A percentile compares a stretch with the other conserved stretches of the same genome.
These are phyloP conservation scores for Elsinoe ampelina DNA, from an alignment of 2,329 filamentous ascomycete genomes.

Conservation along the genomic window DNA sequence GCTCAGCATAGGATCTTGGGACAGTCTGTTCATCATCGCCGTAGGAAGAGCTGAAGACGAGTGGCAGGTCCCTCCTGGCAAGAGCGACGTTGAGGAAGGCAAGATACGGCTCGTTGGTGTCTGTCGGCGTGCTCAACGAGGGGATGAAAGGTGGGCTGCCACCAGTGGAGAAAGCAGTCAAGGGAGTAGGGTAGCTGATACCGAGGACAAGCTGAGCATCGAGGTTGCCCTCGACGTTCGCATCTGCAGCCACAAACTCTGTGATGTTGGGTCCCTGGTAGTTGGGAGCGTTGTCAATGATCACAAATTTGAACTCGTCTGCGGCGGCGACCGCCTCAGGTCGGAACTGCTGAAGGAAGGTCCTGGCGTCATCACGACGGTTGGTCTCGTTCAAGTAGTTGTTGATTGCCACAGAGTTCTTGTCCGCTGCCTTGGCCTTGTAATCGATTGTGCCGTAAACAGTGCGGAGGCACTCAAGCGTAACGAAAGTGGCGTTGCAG, in stretches of 20 bases:
- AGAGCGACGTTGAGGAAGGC: slow-evolving; percentile 53
- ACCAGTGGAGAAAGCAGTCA: slow-evolving; percentile 51
- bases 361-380: slow-evolving; percentile 46
- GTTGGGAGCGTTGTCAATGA: slow-evolving; percentile 47
- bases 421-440: slow-evolving; percentile 33
- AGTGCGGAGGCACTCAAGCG: slow-evolving; percentile 45
- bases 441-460: slow-evolving; percentile 49
- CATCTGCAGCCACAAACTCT: neutral
- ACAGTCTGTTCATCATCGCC: slow-evolving; percentile 58
- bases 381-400: slow-evolving; percentile 41
- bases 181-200: slow-evolving; percentile 45
- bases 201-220: slow-evolving; percentile 54
- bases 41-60: slow-evolving; percentile 57
- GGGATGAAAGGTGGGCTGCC: slow-evolving; percentile 47
- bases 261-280: slow-evolving; percentile 29
- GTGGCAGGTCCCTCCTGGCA: slow-evolving; percentile 47
- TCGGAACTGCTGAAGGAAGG: slow-evolving; percentile 48
- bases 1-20: slow-evolving; percentile 49
- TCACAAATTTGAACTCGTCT: slow-evolving; percentile 47
- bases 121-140: slow-evolving; percentile 36
- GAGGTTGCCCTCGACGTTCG: slow-evolving; percentile 51
- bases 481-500: slow-evolving; percentile 45
- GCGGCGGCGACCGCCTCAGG: slow-evolving; percentile 40
- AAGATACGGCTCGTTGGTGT: slow-evolving; percentile 61
- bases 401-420: slow-evolving; percentile 38